Evolutionary conservation across 2,329 filamentous ascomycete genomes (phyloP).

Genomic region (Pseudocercospora eumusae): DNA sequence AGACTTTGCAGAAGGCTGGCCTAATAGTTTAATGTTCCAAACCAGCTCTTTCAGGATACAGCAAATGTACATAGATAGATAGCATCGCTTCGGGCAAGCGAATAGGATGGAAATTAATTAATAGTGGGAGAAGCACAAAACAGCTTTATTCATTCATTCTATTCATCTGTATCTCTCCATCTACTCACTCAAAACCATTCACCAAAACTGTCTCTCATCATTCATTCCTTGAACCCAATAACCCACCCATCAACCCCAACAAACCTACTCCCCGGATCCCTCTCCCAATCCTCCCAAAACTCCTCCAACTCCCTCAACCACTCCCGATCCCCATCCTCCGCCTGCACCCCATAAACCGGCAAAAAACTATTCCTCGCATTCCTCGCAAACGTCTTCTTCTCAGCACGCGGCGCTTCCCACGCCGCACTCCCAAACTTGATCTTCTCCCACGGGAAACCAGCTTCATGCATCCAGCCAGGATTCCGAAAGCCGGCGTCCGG

Average conservation of each 20-base stretch:
- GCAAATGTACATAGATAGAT: neutral
- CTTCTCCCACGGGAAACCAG: constrained; percentile 24
- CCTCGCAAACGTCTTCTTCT: constrained; percentile 3
- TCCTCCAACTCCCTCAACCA: constrained; percentile 3
- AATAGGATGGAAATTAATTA: no score
- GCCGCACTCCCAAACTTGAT: constrained; percentile 15
- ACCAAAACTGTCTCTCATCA: neutral
- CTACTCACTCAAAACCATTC: neutral
- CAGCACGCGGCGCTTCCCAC: neutral
- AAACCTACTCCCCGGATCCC: constrained; percentile 9
- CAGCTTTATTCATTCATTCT: neutral
- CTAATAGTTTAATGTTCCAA: constrained; percentile 32
- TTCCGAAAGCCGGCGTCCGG: constrained; percentile 25
- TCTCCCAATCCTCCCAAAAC: constrained; percentile 8
- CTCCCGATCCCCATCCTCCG: constrained; percentile 3
- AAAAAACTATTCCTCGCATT: neutral
- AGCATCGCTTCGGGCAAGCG: neutral
- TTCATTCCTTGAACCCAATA: constrained; percentile 8
- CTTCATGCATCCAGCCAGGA: constrained; percentile 30
- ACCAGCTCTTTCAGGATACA: neutral
- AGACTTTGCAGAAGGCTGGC: constrained; percentile 47
- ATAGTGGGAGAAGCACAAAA: neutral
- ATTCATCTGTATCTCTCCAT: neutral
- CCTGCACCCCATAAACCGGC: neutral
- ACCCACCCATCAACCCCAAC: constrained; percentile 16